Evolutionary conservation across 192 early-diverging fungal genomes (phyloP).

Genomic region (Coemansia sp.): DNA sequence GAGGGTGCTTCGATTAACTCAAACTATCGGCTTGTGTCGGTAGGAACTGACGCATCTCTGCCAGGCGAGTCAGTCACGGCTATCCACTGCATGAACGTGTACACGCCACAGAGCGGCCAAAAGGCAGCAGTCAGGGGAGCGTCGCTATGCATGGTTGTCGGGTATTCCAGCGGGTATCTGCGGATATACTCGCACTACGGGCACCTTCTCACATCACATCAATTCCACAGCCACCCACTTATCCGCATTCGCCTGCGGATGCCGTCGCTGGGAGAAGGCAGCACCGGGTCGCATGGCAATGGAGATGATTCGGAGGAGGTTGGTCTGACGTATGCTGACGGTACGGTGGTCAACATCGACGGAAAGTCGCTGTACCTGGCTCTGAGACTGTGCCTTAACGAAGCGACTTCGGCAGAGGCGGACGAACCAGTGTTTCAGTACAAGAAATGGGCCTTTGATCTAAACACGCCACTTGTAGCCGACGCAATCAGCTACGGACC

Average conservation of each 20-base stretch:
- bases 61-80: constrained; percentile 28
- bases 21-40: constrained; percentile 28
- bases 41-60: constrained; percentile 25
- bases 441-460: constrained; percentile 44
- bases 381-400: constrained; percentile 37
- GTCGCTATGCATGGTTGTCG: constrained; percentile 37
- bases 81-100: constrained; percentile 33
- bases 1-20: not conserved
- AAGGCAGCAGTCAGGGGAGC: not conserved
- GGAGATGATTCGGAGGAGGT: constrained; percentile 33
- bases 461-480: constrained; percentile 22
- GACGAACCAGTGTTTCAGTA: constrained; percentile 36
- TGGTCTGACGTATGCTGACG: constrained; percentile 33
- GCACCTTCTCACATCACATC: constrained; percentile 35
- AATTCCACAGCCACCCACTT: constrained; percentile 27
- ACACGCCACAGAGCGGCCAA: constrained; percentile 3
- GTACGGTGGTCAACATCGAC: constrained; percentile 35
- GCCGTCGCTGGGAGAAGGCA: constrained; percentile 19
- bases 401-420: constrained; percentile 9
- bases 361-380: constrained; percentile 40
- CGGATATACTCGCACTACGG: constrained; percentile 39
- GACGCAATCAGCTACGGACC: constrained; percentile 44
- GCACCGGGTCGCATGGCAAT: not conserved
- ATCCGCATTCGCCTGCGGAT: constrained; percentile 33
- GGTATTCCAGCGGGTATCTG: constrained; percentile 37